Base-by-base conservation (phyloP, 208 protist species). In the Blastocrithidia nonstop region DNA sequence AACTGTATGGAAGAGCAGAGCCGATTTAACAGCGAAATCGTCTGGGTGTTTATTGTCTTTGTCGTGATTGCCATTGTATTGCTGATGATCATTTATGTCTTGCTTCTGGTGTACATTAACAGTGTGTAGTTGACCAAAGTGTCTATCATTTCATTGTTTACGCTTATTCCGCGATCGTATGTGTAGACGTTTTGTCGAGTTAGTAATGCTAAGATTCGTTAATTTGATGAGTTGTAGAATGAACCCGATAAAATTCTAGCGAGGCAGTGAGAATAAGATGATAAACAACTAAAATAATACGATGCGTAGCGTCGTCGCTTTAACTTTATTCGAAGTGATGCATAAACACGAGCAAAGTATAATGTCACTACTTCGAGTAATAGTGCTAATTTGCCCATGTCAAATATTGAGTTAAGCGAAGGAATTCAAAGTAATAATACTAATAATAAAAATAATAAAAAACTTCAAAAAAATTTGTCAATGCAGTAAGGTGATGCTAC, bases 91-190 rank as follows among this genome's bases (percentile, higher is more conserved):
- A n/a, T 35, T n/a, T 35, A 35, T n/a, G 29, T 35, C 29, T n/a
- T 35, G 29, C 29, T 35, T 11, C 29, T 15, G 11, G 29, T n/a
- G 29, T 35, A 35, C 29, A 35, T 35, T 35, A 35, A 35, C 29
- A 11, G 29, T 35, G 29, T 35, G 11, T 15, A 11, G 29, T 15
- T 11, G 11, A 35, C n/a, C 11, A 35, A 35, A n/a, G 29, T 35
- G 29, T 15, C 11, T n/a, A 35, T 35, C n/a, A n/a, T 35, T n/a
- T 15, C 11, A 11, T 35, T 35, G 29, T 35, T 35, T n/a, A 35
- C 29, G 29, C 29, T 35, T n/a, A 35, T 35, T 35, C 29, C 29
- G 29, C 29, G n/a, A n/a, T 35, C 29, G 29, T 35, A 35, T n/a
- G 11, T 35, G 29, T 11, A 35, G 29, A 11, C n/a, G 29, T 35